Evolutionary conservation across 371 early-diverging fungal genomes (phyloP).

Genomic region (Furculomyces boomerangus): DNA sequence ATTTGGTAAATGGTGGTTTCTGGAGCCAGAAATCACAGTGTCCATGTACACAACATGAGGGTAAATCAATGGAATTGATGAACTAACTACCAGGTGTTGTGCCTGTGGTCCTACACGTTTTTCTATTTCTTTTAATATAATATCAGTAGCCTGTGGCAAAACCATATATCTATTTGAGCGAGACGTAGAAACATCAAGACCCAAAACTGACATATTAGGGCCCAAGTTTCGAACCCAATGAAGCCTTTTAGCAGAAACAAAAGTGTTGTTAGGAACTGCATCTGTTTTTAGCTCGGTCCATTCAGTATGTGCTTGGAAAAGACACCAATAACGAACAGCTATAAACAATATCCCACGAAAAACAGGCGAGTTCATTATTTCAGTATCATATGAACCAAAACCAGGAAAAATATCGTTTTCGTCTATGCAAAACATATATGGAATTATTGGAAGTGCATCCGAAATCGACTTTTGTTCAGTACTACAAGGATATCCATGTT

Average conservation of each 20-base stretch:
- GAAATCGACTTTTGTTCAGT: constrained; percentile 28
- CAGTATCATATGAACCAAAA: constrained; percentile 54
- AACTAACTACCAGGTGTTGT: constrained; percentile 44
- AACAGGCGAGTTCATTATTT: constrained; percentile 36
- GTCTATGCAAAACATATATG: constrained; percentile 57
- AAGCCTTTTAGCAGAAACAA: constrained; percentile 32
- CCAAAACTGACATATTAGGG: constrained; percentile 40
- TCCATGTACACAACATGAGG: constrained; percentile 36
- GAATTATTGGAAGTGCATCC: constrained; percentile 48
- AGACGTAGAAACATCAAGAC: constrained; percentile 61
- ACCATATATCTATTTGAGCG: constrained; percentile 49
- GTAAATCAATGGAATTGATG: constrained; percentile 54
- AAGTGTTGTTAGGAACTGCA: not conserved
- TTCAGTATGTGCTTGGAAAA: constrained; percentile 70
- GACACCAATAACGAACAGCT: constrained; percentile 53
- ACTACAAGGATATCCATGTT: constrained; percentile 3
- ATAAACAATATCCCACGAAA: constrained; percentile 32
- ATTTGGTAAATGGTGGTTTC: constrained; percentile 16
- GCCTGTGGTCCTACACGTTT: constrained; percentile 31
- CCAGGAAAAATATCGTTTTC: constrained; percentile 64
- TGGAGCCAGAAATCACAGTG: constrained; percentile 28
- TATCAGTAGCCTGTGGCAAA: constrained; percentile 38
- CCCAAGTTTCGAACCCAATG: constrained; percentile 36
- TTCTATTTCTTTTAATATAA: constrained; percentile 34
- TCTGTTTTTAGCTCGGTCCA: constrained; percentile 29